Evolutionary conservation across 1,139 yeast genomes (phyloP).

Genomic region (Blastobotrys malaysiensis): DNA sequence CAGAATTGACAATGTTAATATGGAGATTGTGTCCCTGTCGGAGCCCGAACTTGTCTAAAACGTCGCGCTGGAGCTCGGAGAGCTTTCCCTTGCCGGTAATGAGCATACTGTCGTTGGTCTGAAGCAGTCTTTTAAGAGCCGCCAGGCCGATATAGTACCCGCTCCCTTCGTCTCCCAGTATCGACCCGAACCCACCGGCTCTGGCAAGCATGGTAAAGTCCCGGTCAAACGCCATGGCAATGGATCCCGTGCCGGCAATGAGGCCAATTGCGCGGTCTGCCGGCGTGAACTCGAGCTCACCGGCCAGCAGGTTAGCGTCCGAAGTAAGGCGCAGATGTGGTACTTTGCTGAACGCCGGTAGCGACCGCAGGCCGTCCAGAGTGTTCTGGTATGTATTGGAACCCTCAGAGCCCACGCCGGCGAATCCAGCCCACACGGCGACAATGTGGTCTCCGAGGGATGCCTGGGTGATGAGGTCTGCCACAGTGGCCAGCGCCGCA

Average conservation of each 20-base stretch:
- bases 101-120: slow-evolving; percentile 4
- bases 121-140: slow-evolving; percentile 17
- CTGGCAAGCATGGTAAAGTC: slow-evolving; percentile 12
- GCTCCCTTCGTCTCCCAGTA: slow-evolving; percentile 27
- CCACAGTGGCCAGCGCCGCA: slow-evolving; percentile 6
- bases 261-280: slow-evolving; percentile 11
- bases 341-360: slow-evolving; percentile 3
- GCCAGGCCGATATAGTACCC: slow-evolving; percentile 25
- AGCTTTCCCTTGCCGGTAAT: neutral
- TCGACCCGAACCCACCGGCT: slow-evolving; percentile 26
- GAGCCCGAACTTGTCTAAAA: slow-evolving; percentile 5
- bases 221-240: slow-evolving; percentile 21
- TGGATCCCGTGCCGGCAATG: slow-evolving; percentile 28
- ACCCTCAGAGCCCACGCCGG: slow-evolving; percentile 9
- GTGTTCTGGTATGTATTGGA: slow-evolving; percentile 1
- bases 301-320: slow-evolving; percentile 11
- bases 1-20: slow-evolving; percentile 2
- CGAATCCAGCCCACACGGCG: slow-evolving; percentile 13
- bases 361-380: neutral
- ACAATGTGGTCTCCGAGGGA: neutral
- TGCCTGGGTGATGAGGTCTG: slow-evolving; percentile 1
- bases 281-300: slow-evolving; percentile 6
- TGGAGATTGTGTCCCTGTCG: slow-evolving; percentile 7
- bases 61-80: slow-evolving; percentile 7
- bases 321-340: slow-evolving; percentile 5